Evolutionary conservation across 2,329 filamentous ascomycete species (phyloP).

Genomic region (Neurospora crassa): DNA sequence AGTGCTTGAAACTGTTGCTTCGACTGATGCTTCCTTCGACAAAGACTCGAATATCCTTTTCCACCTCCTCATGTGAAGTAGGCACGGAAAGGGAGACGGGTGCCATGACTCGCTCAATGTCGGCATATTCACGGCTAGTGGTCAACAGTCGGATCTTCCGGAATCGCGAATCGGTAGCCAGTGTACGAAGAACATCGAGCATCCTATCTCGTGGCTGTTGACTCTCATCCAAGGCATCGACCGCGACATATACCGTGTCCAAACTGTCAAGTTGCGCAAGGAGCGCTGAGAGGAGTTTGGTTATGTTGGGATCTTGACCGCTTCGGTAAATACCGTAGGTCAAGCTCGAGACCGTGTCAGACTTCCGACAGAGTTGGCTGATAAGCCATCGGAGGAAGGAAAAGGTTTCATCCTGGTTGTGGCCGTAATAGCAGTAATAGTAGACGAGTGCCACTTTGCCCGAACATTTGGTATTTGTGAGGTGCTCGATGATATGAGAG

Average conservation of each 20-base stretch:
- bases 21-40: neutral
- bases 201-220: constrained; percentile 12
- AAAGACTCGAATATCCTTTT: constrained; percentile 16
- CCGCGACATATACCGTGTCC: constrained; percentile 16
- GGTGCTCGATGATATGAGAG: constrained; percentile 6
- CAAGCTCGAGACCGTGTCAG: constrained; percentile 4
- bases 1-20: neutral
- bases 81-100: constrained; percentile 11
- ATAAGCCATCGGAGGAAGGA: constrained; percentile 20
- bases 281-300: constrained; percentile 8
- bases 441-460: constrained; percentile 8
- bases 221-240: constrained; percentile 24
- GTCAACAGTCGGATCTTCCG: constrained; percentile 19
- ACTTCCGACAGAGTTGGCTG: constrained; percentile 17
- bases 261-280: constrained; percentile 13
- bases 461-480: neutral
- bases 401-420: constrained; percentile 20
- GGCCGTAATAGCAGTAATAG: constrained; percentile 23
- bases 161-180: constrained; percentile 17
- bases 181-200: constrained; percentile 13
- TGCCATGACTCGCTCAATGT: constrained; percentile 16
- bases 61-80: constrained; percentile 20
- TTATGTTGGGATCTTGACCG: neutral
- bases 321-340: neutral
- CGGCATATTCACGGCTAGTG: constrained; percentile 22